Evolutionary conservation across 139 green algal genomes (phyloP).

Genomic region (Ulvella scutata): DNA sequence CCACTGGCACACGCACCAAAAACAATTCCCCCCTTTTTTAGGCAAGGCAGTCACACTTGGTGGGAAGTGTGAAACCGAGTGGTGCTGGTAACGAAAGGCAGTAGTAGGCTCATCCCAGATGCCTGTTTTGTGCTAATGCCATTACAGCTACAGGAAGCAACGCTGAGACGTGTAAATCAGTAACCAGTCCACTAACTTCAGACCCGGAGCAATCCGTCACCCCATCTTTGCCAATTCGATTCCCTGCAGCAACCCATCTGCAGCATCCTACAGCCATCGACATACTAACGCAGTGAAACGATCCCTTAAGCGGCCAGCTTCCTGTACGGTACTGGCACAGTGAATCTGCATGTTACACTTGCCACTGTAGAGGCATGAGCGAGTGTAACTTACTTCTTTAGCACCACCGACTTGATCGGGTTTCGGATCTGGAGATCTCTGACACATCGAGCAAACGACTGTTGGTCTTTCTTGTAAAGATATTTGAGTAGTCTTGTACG

Average conservation of each 20-base stretch:
- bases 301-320: neutral
- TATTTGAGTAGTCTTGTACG: constrained; percentile 54
- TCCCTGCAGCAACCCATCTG: neutral
- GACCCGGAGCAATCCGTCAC: too few species aligned
- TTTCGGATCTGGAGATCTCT: neutral
- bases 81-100: too few species aligned
- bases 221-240: neutral
- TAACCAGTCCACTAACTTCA: too few species aligned
- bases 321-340: neutral
- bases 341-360: neutral
- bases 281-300: neutral
- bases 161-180: too few species aligned
- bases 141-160: too few species aligned
- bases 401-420: neutral
- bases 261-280: neutral
- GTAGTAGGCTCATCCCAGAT: too few species aligned
- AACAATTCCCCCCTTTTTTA: too few species aligned
- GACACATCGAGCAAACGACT: neutral
- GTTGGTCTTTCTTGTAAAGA: constrained; percentile 30
- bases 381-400: neutral
- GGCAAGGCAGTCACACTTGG: too few species aligned
- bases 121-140: too few species aligned
- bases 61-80: too few species aligned
- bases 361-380: neutral
- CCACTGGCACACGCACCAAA: too few species aligned